phyloP scores from a whole-genome alignment of 306 rosid genomes.

The Dryas drummondii region DNA sequence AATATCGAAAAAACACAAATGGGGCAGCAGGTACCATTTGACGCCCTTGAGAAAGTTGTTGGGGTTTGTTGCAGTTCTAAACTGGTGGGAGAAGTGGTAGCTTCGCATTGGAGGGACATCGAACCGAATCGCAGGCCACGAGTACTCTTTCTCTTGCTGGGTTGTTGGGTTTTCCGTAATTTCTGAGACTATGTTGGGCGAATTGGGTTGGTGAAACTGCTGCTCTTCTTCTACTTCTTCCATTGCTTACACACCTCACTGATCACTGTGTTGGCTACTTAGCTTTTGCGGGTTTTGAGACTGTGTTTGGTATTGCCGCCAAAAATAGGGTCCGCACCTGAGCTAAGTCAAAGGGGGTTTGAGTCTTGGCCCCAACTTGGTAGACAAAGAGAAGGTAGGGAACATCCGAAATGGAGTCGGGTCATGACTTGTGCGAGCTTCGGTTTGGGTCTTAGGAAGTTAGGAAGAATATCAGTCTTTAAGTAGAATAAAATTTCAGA shows the following conservation, averaged over 20 bases:
- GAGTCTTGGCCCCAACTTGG: no score
- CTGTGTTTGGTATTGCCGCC: conserved; percentile 12
- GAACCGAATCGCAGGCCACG: conserved; percentile 60
- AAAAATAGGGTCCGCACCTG: neutral
- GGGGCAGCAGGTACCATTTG: conserved; percentile 57
- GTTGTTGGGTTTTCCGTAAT: conserved; percentile 12
- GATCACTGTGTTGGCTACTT: neutral
- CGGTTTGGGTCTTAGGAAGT: no score
- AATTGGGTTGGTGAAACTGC: conserved; percentile 13
- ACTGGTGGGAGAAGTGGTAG: conserved; percentile 76
- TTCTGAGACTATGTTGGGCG: conserved; percentile 8
- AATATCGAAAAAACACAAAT: neutral
- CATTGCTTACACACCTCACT: conserved; percentile 27
- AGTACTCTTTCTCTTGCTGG: conserved; percentile 31
- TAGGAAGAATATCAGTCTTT: no score
- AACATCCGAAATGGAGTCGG: no score
- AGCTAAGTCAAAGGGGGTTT: no score
- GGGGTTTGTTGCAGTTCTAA: conserved; percentile 61
- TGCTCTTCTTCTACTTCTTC: conserved; percentile 40
- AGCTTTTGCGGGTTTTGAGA: neutral
- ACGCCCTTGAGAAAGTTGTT: conserved; percentile 84
- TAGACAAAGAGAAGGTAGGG: no score
- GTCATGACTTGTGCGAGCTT: no score
- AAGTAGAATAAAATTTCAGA: no score
- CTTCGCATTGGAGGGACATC: conserved; percentile 59